Base-by-base conservation (phyloP, 2,329 filamentous ascomycete species). In the Xylariomycetidae sp. region DNA sequence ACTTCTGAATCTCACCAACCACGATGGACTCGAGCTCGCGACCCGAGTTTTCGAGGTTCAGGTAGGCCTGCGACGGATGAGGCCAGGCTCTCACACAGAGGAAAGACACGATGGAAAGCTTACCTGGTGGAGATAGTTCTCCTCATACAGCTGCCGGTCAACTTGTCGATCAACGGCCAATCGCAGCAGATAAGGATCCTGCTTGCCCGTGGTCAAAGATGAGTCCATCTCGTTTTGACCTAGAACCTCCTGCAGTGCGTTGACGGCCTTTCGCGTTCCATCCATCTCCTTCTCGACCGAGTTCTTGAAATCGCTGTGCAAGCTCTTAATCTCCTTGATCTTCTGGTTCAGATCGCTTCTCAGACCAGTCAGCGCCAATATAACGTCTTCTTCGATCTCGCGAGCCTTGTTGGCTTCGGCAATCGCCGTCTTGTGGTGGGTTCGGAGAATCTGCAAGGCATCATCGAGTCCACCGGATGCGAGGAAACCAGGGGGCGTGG, bases 281-380 rank as follows among this genome's bases (percentile, higher is more conserved):
- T 95, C 89, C 67, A 94, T 90, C 60, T 96, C 92, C 64, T 90
- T 95, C 17, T 95, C 87, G 8, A 98, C 88, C 0, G 82, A 85
- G 56, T 95, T 98, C 64, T 95, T 95, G 64, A 98, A 98, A 59
- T 98, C 92, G 12, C 88, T 85, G 5, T 87, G 85, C 12, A 98
- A 68, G 46, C 79, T 82, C 64, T 94, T 95, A 65, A 98, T 98
- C 63, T 98, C 92, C 61, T 96, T 98, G 60, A 94, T 94, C 67
- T 98, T 98, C 58, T 93, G 87, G 41, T 84, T 83, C 13, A 98
- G 68, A 58, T 98, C 92, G 52, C 80, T 89, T 37, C 92, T 72
- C 34, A 98, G 67, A 1, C 88, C 88, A 2, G 82, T 87, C 35
- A 98, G 68, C 32, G 90, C 88, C 31, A 85, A 70, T 43, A 96